Evolutionary conservation across 78 protist genomes (phyloP), one percentile per base, ranked within the genome.

Genomic region (Trichosphaerium sp.): DNA sequence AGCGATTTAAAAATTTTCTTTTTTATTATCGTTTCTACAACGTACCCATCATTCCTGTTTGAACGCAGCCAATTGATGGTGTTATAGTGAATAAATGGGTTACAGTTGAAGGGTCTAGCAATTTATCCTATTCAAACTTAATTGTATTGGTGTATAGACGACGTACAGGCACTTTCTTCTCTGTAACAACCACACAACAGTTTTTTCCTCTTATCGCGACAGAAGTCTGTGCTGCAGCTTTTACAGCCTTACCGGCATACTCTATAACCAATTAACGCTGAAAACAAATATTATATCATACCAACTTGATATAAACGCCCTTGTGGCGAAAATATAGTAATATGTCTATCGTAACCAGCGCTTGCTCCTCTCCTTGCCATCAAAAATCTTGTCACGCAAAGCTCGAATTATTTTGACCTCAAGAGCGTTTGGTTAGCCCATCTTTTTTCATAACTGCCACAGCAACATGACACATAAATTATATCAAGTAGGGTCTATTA

Each of bases 241-340:
- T 80, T 49, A 93, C 74, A 4, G 99, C 97, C 89, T 95, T 95
- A 86, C 89, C 87, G 42, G 97, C 94, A 49, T 95, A 95, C 56
- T 95, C 95, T 55, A 39, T n/a, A 68, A 23, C 39, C 0, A 3
- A 11, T 26, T 61, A 8, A 25, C 18, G 29, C 18, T 23, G 8
- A 38, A 39, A 15, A 0, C 32, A 62, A 15, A 65, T 15, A 42
- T 38, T 35, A 75, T 8, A 39, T 18, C 84, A n/a, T 48, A 64
- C 78, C 94, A 35, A 95, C 96, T 74, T 95, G 98, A 68, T 89
- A 95, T n/a, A 95, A 79, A 21, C 92, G 69, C 23, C 98, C 98
- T n/a, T 95, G 94, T 8, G 98, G 98, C 7, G 92, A 84, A 54
- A 95, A 95, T 54, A 95, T 84, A 14, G 96, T 85, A 62, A 95